Conservation (phyloP, 2,329 filamentous ascomycete genomes). For the Xylariaceae sp. region DNA sequence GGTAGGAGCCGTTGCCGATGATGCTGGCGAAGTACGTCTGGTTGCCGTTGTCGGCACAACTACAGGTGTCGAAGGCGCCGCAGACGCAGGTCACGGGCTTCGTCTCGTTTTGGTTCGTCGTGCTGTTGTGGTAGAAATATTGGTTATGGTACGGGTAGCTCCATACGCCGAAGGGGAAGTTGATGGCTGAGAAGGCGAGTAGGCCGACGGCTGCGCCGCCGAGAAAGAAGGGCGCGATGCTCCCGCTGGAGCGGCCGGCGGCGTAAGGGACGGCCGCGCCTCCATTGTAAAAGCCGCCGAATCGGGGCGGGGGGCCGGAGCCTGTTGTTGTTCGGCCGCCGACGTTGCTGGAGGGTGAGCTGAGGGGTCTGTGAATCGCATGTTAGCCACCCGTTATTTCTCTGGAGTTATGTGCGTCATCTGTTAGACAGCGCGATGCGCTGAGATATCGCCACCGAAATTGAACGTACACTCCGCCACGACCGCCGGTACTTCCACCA, state of each 20-base stretch:
- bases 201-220: slow-evolving; percentile 46
- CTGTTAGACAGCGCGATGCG: neutral
- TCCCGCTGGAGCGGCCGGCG: slow-evolving; percentile 43
- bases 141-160: slow-evolving; percentile 47
- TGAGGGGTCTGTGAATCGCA: slow-evolving; percentile 21
- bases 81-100: slow-evolving; percentile 59
- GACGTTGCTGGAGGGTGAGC: slow-evolving; percentile 33
- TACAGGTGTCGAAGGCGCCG: slow-evolving; percentile 44
- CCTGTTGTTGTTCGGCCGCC: slow-evolving; percentile 53
- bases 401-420: neutral
- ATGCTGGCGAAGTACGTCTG: slow-evolving; percentile 56
- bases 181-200: slow-evolving; percentile 55
- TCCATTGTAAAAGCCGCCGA: slow-evolving; percentile 63
- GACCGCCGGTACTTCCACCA: neutral
- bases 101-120: slow-evolving; percentile 50
- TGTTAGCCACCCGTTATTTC: slow-evolving; percentile 5
- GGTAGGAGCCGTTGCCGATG: slow-evolving; percentile 60
- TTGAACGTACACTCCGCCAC: slow-evolving; percentile 3
- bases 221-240: slow-evolving; percentile 48
- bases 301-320: slow-evolving; percentile 51
- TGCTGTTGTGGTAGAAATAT: slow-evolving; percentile 45
- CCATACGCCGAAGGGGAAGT: slow-evolving; percentile 49
- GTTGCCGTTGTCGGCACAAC: slow-evolving; percentile 59
- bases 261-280: slow-evolving; percentile 57
- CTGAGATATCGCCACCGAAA: neutral